Base-by-base conservation (phyloP, 2,329 filamentous ascomycete genomes). In the Spiromastix sp. region DNA sequence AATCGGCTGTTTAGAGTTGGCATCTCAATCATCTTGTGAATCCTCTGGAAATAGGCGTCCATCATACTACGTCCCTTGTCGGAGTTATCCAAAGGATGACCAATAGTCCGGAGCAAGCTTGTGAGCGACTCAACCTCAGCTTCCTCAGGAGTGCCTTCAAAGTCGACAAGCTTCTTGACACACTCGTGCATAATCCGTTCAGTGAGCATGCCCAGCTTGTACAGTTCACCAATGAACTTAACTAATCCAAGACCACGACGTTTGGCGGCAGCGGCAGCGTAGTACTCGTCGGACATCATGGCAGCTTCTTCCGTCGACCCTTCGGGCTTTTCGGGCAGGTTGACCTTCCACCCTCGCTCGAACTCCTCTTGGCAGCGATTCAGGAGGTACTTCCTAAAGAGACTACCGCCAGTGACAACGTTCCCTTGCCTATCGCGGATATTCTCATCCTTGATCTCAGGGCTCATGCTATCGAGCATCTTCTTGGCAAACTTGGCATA, bases 171-270 rank as follows among this genome's bases (percentile, higher is more conserved):
- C 64, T 93, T 94, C 67, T 86, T 81, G 18, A 98, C 86, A 73
- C 91, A 98, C 64, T 95, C 85, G 68, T 98, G 89, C 91, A 98
- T 98, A 65, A 98, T 98, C 59, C 89, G 84, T 61, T 95, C 85
- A 42, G 91, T 98, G 61, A 98, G 74, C 91, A 98, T 98, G 58
- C 82, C 80, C 42, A 98, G 78, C 72, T 96, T 98, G 77, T 93
- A 98, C 30, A 98, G 77, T 66, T 98, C 91, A 68, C 91, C 91
- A 56, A 98, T 98, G 67, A 98, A 98, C 64, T 95, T 89, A 45
- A 98, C 89, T 15, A 98, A 76, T 79, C 91, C 91, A 45, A 98
- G 82, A 66, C 91, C 91, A 61, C 86, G 83, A 64, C 91, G 81
- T 72, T 98, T 98, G 54, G 87, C 87, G 39, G 89, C 87, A 32